phyloP scores from a whole-genome alignment of 495 filamentous ascomycete species.

The Hypoxylon lenormandii region DNA sequence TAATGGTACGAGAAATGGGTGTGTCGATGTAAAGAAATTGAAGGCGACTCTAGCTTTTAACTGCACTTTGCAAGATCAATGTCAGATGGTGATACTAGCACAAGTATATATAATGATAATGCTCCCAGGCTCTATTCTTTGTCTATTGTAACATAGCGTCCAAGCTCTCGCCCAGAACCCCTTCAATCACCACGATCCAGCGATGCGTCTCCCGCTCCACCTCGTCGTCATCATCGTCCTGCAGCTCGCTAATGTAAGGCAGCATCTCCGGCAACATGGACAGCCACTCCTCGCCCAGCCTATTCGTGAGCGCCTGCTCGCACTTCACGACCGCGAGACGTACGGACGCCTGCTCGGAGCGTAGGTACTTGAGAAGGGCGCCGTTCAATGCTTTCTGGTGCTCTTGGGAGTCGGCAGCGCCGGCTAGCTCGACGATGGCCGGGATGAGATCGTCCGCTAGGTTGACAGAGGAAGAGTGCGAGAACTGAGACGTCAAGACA shows the following conservation, averaged over 20 bases:
- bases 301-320: slow-evolving; percentile 78
- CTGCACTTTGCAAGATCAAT: too few species aligned
- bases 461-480: slow-evolving; percentile 62
- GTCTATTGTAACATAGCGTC: slow-evolving; percentile 86
- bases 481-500: slow-evolving; percentile 76
- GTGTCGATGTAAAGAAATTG: too few species aligned
- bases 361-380: slow-evolving; percentile 77
- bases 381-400: slow-evolving; percentile 89
- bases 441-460: slow-evolving; percentile 59
- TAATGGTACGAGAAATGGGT: too few species aligned
- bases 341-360: slow-evolving; percentile 72
- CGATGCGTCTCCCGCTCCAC: slow-evolving; percentile 87
- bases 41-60: too few species aligned
- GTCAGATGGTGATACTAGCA: too few species aligned
- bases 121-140: neutral
- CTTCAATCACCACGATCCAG: slow-evolving; percentile 89
- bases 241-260: slow-evolving; percentile 89
- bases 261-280: slow-evolving; percentile 90
- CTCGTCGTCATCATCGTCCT: slow-evolving; percentile 93
- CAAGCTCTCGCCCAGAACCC: slow-evolving; percentile 84
- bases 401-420: slow-evolving; percentile 79
- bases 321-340: slow-evolving; percentile 82
- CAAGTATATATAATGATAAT: too few species aligned
- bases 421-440: slow-evolving; percentile 80
- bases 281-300: slow-evolving; percentile 92